Evolutionary conservation across 2,329 filamentous ascomycete genomes (phyloP).

Genomic region (Penicillium verrucosum): DNA sequence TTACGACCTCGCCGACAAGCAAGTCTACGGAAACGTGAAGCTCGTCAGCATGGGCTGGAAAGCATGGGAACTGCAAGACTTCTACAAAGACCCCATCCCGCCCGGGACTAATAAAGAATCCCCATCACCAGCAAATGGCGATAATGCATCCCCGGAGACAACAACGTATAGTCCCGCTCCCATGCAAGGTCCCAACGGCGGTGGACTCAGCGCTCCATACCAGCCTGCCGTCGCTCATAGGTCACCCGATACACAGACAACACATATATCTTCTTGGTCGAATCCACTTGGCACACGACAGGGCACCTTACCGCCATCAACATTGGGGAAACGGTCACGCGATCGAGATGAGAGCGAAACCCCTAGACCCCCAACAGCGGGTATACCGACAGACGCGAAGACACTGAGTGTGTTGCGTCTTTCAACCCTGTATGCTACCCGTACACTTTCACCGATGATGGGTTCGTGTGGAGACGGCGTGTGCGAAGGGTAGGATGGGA

Average conservation of each 20-base stretch:
- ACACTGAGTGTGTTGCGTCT: neutral
- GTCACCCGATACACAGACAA: neutral
- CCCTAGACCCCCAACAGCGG: neutral
- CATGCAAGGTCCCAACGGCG: neutral
- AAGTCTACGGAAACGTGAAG: slow-evolving; percentile 32
- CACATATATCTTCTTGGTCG: neutral
- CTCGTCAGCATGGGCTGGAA: slow-evolving; percentile 41
- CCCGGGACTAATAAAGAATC: slow-evolving; percentile 3
- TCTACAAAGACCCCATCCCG: slow-evolving; percentile 32
- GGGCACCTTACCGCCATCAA: slow-evolving; percentile 13
- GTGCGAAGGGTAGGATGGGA: slow-evolving; percentile 41
- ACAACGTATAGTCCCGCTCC: neutral
- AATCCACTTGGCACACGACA: neutral
- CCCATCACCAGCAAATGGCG: slow-evolving; percentile 15
- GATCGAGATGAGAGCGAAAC: slow-evolving; percentile 16
- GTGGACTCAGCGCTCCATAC: neutral
- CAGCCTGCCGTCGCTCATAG: neutral
- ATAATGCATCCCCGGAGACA: slow-evolving; percentile 5
- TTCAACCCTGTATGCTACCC: slow-evolving; percentile 1
- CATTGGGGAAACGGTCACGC: slow-evolving; percentile 26
- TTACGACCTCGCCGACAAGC: slow-evolving; percentile 31
- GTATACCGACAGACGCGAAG: neutral
- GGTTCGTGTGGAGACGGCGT: slow-evolving; percentile 32
- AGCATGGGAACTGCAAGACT: slow-evolving; percentile 37
- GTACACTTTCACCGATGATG: slow-evolving; percentile 15